Conservation (phyloP, 345 rosid genomes). For the Turritis glabra region DNA sequence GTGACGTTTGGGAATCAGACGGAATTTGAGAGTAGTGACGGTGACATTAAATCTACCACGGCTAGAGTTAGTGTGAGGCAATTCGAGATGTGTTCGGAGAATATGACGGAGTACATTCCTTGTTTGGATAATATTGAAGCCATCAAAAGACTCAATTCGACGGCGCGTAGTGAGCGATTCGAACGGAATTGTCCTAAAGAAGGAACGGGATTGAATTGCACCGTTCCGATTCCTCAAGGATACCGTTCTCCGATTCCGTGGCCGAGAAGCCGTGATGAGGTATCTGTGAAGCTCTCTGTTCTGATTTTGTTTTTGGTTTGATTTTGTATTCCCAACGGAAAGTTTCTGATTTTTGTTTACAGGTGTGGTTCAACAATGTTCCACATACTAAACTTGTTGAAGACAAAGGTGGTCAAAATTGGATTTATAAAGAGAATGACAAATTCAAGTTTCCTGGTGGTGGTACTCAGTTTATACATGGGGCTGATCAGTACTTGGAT, state of each 20-base stretch:
- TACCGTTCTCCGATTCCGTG: slow-evolving; percentile 76
- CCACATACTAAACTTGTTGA: slow-evolving; percentile 85
- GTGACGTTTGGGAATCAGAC: slow-evolving; percentile 54
- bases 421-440: slow-evolving; percentile 72
- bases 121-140: slow-evolving; percentile 86
- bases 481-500: slow-evolving; percentile 87
- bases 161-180: slow-evolving; percentile 75
- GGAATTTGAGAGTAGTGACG: slow-evolving; percentile 33
- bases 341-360: slow-evolving; percentile 16
- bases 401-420: slow-evolving; percentile 97
- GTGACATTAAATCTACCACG: slow-evolving; percentile 12
- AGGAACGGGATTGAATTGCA: slow-evolving; percentile 69
- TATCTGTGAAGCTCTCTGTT: slow-evolving; percentile 27
- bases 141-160: slow-evolving; percentile 61
- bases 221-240: slow-evolving; percentile 76
- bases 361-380: slow-evolving; percentile 93
- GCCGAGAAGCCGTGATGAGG: slow-evolving; percentile 98
- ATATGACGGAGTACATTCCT: slow-evolving; percentile 78
- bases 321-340: slow-evolving; percentile 1
- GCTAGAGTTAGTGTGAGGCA: slow-evolving; percentile 40
- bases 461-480: slow-evolving; percentile 97
- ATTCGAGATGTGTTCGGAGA: slow-evolving; percentile 57
- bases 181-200: slow-evolving; percentile 83
- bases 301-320: slow-evolving; percentile 1
- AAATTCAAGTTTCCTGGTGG: slow-evolving; percentile 98